Conservation (phyloP, 768 basidiomycete genomes). For the Rhodotorula diobovata region DNA sequence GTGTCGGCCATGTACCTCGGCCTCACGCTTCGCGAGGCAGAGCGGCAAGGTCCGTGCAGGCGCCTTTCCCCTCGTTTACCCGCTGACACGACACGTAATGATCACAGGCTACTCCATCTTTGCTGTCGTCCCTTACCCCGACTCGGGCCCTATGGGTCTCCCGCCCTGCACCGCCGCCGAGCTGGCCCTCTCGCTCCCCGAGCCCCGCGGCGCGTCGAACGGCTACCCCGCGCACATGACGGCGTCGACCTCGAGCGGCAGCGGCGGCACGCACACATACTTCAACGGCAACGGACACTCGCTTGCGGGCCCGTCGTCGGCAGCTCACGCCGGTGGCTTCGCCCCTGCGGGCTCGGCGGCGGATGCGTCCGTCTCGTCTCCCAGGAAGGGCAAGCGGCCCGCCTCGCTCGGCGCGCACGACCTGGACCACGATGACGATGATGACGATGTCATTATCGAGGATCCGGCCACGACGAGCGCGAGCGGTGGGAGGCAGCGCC, state of each 20-base stretch:
- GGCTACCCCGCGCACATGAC: background rate
- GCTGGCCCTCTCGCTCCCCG: conserved; percentile 15
- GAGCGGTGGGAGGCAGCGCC: conserved; percentile 14
- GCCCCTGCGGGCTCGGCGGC: background rate
- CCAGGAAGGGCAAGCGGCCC: conserved; percentile 9
- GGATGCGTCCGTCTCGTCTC: background rate
- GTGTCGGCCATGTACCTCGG: conserved; percentile 40
- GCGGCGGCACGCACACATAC: background rate
- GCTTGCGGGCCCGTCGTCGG: conserved; percentile 6
- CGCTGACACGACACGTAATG: rapidly evolving
- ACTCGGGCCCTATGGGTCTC: background rate
- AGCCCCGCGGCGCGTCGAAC: conserved; percentile 11
- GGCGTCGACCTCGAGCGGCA: background rate
- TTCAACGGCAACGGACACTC: conserved; percentile 4
- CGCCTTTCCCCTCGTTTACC: too few relatives aligned
- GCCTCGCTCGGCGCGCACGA: background rate
- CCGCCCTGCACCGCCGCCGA: conserved; percentile 23
- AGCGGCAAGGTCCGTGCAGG: conserved; percentile 32
- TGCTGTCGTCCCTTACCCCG: conserved; percentile 32
- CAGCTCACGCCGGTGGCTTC: background rate
- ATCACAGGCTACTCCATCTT: conserved; percentile 41
- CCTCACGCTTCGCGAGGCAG: conserved; percentile 38
- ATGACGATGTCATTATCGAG: conserved; percentile 29
- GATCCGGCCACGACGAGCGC: conserved; percentile 13
- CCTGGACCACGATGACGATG: conserved; percentile 1